Evolutionary conservation across 768 basidiomycete species (phyloP), one percentile per base, ranked within the genome.

Genomic region (Pulveroboletus sp.): DNA sequence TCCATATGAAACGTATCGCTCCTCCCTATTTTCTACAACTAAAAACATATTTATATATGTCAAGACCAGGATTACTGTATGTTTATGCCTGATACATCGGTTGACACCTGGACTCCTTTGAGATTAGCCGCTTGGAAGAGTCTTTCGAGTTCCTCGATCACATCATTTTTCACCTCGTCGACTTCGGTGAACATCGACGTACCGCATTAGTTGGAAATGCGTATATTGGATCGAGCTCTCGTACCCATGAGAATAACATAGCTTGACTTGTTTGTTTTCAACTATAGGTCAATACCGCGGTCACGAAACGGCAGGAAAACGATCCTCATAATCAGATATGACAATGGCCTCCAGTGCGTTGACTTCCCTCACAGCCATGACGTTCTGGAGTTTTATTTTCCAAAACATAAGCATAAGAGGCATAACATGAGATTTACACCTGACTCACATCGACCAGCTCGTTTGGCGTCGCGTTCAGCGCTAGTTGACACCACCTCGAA

Each of bases 381-480:
- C 59, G 50, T 77, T 80, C 87, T 89, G 41, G 1, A 39, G 44
- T 7, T 2, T 31, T 11, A 43, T 7, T 2, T 31, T 11, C 39
- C 46, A 48, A 28, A 36, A 3, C 14, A 8, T 36, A 35, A 64
- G 47, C 40, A 55, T 18, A 51, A 21, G 41, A 10, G 39, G 9
- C 37, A 1, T 10, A 11, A 46, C 2, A 47, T 8, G n/a, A 37
- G 6, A 43, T 39, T n/a, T 3, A 50, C 21, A 41, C 11, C 18
- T 7, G 78, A 8, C 87, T 68, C 62, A 91, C 92, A 71, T 93
- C 90, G 26, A 91, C 78, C 56, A 92, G 71, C 64, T 88, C 89
- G 63, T 89, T 91, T 32, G 88, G 89, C 47, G 85, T 63, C 15
- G 78, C 79, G 54, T 81, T 76, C 57, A 92, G 64, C 35, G 83